Evolutionary conservation across 768 basidiomycete species (phyloP), one percentile per base, ranked within the genome.

Genomic region (Boletellus ananiceps): DNA sequence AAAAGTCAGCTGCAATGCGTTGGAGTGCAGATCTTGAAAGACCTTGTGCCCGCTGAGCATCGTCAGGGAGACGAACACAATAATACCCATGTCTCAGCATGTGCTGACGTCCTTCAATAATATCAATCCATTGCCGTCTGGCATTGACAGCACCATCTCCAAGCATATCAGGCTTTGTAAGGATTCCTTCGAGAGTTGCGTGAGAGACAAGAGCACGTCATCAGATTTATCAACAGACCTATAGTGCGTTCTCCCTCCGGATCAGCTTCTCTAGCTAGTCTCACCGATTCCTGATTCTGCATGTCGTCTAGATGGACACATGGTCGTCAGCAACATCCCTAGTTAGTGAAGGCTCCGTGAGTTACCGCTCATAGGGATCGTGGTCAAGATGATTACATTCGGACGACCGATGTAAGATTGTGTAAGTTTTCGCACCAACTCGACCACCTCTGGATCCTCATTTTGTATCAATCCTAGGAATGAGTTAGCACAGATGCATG

Each of bases 81-180:
- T 80, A 85, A 50, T 85, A 86, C 7, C 85, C 78, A 45, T 80
- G 80, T 33, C 58, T 71, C 49, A 86, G 65, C 14, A 15, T 44
- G 56, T 85, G 65, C 29, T 56, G 21, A 36, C 69, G 69, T 29
- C 78, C 80, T 50, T 79, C 71, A 5, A 86, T 63, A 3, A 81
- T 69, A 0, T 73, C 68, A n/a, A 70, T 65, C 82, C 84, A 86
- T 25, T 33, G 38, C 29, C 68, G 40, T 14, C 67, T 74, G 39
- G 70, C 39, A 36, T 74, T 68, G 4, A 60, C 71, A 3, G 75
- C 69, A 9, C 81, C 81, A 0, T 54, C 37, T 1, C 66, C 60
- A 1, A 88, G 63, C 4, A 63, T 71, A 54, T 89, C 87, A 0
- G 84, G 81, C 55, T 88, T 88, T 0, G 86, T 88, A 9, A 87